Evolutionary conservation across 495 filamentous ascomycete genomes (phyloP).

Genomic region (Trichoderma gamsii): DNA sequence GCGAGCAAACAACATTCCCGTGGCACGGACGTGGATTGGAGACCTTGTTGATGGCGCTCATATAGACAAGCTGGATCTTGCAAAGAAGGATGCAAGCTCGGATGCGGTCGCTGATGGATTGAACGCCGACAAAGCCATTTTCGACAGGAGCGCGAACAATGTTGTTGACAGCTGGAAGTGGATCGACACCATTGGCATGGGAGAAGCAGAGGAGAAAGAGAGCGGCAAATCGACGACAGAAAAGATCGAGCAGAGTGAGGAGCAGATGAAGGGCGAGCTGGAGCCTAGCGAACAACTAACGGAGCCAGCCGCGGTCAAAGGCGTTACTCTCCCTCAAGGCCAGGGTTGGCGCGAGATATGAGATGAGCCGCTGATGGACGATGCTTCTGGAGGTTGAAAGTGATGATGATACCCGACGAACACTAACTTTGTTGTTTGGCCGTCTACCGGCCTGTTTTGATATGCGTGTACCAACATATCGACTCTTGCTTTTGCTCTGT

Average conservation of each 20-base stretch:
- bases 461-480: neutral
- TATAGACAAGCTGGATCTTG: slow-evolving; percentile 20
- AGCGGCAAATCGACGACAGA: slow-evolving; percentile 5
- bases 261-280: slow-evolving; percentile 36
- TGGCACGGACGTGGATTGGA: slow-evolving; percentile 43
- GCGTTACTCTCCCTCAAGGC: neutral
- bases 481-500: too few relatives aligned
- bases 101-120: slow-evolving; percentile 20
- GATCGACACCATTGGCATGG: slow-evolving; percentile 42
- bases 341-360: neutral
- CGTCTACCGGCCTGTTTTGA: neutral
- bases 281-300: slow-evolving; percentile 25
- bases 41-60: slow-evolving; percentile 43
- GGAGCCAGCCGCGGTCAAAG: neutral
- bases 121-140: slow-evolving; percentile 31
- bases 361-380: neutral
- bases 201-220: slow-evolving; percentile 19
- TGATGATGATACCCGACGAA: neutral
- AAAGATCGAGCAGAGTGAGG: slow-evolving; percentile 29
- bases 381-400: neutral
- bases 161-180: slow-evolving; percentile 31
- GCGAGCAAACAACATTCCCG: slow-evolving; percentile 42
- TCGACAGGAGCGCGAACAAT: slow-evolving; percentile 24
- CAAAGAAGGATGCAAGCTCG: slow-evolving; percentile 10
- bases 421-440: neutral